A percentile compares a stretch with the other conserved stretches of the same genome.
phyloP scores from a whole-genome alignment of 73 alveolate species.

The Diophrys appendiculata region DNA sequence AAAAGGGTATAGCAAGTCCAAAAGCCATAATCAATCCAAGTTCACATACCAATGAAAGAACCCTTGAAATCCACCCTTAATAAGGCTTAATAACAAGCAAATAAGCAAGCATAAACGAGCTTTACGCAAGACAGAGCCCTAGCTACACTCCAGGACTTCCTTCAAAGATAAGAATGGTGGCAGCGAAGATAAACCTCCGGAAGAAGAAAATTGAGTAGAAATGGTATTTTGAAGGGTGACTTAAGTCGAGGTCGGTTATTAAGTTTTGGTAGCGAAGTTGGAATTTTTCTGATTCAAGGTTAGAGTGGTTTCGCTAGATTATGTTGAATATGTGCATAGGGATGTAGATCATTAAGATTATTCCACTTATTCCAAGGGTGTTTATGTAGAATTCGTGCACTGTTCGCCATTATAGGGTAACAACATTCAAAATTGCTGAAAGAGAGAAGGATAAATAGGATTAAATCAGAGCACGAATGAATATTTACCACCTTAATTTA shows the following conservation, averaged over 20 bases:
- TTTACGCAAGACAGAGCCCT: neutral
- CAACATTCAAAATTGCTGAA: constrained; percentile 2
- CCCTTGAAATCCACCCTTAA: neutral
- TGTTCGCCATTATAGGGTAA: neutral
- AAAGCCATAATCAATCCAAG: neutral
- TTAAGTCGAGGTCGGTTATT: neutral
- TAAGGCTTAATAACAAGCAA: neutral
- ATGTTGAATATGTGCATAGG: neutral
- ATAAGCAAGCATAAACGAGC: neutral
- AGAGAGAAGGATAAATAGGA: neutral
- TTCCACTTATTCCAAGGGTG: no score
- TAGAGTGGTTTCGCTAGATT: neutral
- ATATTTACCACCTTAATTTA: constrained; percentile 9
- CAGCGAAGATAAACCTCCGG: constrained; percentile 22
- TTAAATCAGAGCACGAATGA: constrained; percentile 7
- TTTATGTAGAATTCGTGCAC: neutral
- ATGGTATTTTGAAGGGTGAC: constrained; percentile 13
- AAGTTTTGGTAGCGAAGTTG: constrained; percentile 13
- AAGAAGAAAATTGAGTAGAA: constrained; percentile 12
- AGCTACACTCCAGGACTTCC: neutral
- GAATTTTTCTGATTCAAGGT: neutral
- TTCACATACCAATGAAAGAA: neutral
- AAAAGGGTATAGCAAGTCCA: neutral
- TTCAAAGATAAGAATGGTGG: neutral
- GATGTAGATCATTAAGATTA: neutral